These are phyloP conservation scores for Penicillium griseofulvum DNA, from an alignment of 2,329 filamentous ascomycete species.

Conservation along the genomic window DNA sequence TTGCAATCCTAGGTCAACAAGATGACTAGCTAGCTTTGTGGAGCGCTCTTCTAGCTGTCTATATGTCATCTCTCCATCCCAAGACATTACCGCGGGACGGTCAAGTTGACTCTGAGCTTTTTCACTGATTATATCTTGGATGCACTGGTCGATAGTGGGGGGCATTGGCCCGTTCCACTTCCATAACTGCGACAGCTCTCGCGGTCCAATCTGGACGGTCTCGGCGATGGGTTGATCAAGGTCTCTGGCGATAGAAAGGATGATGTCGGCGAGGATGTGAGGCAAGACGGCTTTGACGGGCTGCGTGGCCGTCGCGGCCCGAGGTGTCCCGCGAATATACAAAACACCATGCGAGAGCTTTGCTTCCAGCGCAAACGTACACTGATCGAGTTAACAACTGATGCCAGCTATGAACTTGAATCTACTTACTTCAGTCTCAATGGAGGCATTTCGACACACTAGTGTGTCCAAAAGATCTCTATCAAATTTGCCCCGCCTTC, in stretches of 20 bases:
- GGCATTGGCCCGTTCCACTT: constrained; percentile 1
- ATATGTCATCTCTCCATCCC: constrained; percentile 11
- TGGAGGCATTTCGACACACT: background rate
- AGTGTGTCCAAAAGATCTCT: background rate
- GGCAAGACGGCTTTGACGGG: background rate
- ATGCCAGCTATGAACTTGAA: background rate
- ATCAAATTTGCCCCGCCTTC: background rate
- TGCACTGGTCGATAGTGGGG: background rate
- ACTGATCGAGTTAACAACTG: background rate
- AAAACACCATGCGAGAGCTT: background rate
- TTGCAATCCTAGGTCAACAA: constrained; percentile 27
- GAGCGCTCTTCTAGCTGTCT: constrained; percentile 19
- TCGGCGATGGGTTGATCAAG: background rate
- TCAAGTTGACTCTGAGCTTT: background rate
- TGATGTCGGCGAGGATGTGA: background rate
- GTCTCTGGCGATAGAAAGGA: background rate
- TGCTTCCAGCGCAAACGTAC: constrained; percentile 1
- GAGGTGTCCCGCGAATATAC: background rate
- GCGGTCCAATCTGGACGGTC: background rate
- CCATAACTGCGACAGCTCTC: background rate
- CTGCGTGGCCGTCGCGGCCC: background rate
- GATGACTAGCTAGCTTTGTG: constrained; percentile 25
- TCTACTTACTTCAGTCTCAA: background rate
- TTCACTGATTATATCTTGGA: constrained; percentile 1
- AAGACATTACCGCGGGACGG: constrained; percentile 6